These are phyloP conservation scores for Filobasidium floriforme DNA, from an alignment of 768 basidiomycete species.

Conservation along the genomic window DNA sequence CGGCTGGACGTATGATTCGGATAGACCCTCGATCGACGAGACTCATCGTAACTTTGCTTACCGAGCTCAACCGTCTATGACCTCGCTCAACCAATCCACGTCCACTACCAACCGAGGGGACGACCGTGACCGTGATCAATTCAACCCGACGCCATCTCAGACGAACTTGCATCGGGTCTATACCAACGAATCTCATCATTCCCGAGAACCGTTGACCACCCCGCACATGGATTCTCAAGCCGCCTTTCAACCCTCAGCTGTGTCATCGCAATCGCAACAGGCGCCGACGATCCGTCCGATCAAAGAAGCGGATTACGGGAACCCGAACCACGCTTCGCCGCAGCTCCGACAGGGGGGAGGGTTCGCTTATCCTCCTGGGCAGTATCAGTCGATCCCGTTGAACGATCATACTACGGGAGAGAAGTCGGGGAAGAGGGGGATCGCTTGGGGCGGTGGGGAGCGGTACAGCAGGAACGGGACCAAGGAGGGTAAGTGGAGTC, in stretches of 20 bases:
- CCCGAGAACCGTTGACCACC: constrained; percentile 12
- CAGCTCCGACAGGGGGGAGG: background rate
- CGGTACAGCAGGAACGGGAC: constrained; percentile 12
- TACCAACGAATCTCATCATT: constrained; percentile 14
- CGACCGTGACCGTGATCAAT: background rate
- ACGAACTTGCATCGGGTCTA: constrained; percentile 1
- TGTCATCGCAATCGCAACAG: background rate
- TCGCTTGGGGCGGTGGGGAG: constrained; percentile 12
- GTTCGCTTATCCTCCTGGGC: constrained; percentile 7
- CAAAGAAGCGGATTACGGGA: constrained; percentile 13
- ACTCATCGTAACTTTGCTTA: background rate
- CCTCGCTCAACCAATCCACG: constrained; percentile 7
- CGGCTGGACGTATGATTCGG: background rate
- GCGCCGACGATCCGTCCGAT: constrained; percentile 10
- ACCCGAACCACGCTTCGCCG: background rate
- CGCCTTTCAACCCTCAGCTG: too few species aligned
- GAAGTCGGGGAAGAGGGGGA: constrained; percentile 15
- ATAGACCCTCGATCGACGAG: constrained; percentile 16
- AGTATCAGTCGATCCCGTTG: constrained; percentile 14
- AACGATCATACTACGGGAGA: constrained; percentile 7
- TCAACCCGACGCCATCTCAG: background rate
- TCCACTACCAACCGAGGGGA: background rate
- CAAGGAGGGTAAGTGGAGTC: constrained; percentile 17
- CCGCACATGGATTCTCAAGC: background rate
- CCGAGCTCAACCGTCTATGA: constrained; percentile 9